A percentile compares a stretch with the other conserved stretches of the same genome.
These are phyloP conservation scores for Ustilago loliicola DNA, from an alignment of 1,284 basidiomycete species.

Conservation along the genomic window DNA sequence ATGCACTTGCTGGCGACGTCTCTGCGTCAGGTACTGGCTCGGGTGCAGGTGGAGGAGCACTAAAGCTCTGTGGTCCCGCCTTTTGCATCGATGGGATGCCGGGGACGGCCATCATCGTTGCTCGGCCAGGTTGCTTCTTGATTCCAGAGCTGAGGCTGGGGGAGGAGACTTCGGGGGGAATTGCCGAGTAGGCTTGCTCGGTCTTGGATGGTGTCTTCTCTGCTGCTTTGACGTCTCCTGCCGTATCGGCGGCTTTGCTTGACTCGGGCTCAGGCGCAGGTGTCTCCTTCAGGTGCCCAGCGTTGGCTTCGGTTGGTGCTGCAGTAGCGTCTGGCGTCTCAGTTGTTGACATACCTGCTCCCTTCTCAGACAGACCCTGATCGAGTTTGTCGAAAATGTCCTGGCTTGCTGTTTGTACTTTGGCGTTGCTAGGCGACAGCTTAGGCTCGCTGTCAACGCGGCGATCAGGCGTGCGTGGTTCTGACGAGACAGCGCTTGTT, in stretches of 20 bases:
- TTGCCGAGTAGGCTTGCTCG: constrained; percentile 12
- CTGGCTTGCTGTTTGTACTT: constrained; percentile 5
- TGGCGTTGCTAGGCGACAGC: background rate
- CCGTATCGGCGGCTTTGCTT: background rate
- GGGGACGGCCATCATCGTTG: constrained; percentile 65
- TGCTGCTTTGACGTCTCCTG: background rate
- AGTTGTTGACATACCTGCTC: background rate
- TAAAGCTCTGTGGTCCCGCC: constrained; percentile 58
- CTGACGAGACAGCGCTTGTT: background rate
- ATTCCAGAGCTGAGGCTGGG: constrained; percentile 38
- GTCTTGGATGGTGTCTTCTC: constrained; percentile 11
- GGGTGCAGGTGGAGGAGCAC: constrained; percentile 38
- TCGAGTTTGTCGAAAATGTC: background rate
- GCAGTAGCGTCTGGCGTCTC: background rate
- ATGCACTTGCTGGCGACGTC: constrained; percentile 31
- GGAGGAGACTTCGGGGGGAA: constrained; percentile 15
- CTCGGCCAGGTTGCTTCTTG: constrained; percentile 58
- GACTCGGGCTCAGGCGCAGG: background rate
- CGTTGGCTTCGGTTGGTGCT: background rate
- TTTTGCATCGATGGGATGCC: constrained; percentile 63
- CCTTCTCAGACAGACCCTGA: background rate
- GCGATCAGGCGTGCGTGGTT: constrained; percentile 24
- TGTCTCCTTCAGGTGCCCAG: background rate
- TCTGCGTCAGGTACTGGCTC: constrained; percentile 15
- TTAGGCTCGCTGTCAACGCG: background rate